Base-by-base conservation (phyloP, 2,329 filamentous ascomycete genomes). In the Exophiala spinifera region DNA sequence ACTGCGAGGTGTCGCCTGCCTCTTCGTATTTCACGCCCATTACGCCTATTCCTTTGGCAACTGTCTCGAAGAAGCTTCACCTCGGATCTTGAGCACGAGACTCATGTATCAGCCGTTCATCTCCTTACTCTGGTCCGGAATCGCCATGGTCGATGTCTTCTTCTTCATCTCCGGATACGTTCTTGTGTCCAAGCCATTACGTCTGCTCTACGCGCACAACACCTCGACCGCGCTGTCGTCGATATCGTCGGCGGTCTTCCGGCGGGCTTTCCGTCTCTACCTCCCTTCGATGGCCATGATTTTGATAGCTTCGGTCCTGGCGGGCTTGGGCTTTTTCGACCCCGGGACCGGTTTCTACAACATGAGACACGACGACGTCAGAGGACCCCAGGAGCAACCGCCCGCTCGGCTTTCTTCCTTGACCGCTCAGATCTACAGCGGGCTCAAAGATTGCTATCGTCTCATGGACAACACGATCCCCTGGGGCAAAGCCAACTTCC, bases 131-230 rank as follows among this genome's bases (percentile, higher is more conserved):
- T 59, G 50, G 49, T 53, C 50, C 28, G 58, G 58, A 23, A 49
- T 47, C 21, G 55, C 56, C 15, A 31, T 42, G 13, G 74, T 76
- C n/a, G 68, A 70, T 46, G 70, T 76, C 25, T 76, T 77, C 64
- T 77, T 77, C 59, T 70, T 76, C 33, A 70, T 77, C 20, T 76
- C 73, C 11, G 74, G 74, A 44, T 77, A 76, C 53, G 74, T 75
- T 15, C 65, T 76, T 74, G 73, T 17, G 69, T 71, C 52, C 71
- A 71, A 51, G 70, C 70, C 3, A 58, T 72, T 47, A 73, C 68
- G 57, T 64, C 67, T 21, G 70, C 73, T 42, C 69, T 68, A 39
- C 67, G 54, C 53, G 62, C 65, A 42, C 64, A 69, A 6, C 73
- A 66, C 59, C 70, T 69, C 31, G 66, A 72, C 46, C 68, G 36